Evolutionary conservation across 2,329 filamentous ascomycete genomes (phyloP), one percentile per base, ranked within the genome.

Genomic region (Hypoxylon sp.): DNA sequence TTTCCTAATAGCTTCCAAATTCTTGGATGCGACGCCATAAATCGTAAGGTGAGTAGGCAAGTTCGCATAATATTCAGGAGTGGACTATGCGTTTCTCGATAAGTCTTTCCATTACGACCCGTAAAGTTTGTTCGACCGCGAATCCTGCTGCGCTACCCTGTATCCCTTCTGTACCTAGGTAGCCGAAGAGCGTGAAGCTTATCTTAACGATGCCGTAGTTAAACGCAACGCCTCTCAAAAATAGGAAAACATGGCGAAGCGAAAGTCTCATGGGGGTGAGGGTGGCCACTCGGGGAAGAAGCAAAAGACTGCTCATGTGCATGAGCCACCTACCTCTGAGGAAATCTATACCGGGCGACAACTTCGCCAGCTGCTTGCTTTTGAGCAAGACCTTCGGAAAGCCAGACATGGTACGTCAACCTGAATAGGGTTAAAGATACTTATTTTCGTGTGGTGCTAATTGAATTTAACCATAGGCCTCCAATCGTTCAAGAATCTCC

Each of bases 401-500:
- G 84, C 90, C 73, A 87, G 90, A 76, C 91, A 91, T 79, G 90
- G 86, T 87, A 79, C 51, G 79, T 75, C 50, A 23, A 27, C 5
- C 51, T 11, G 21, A 47, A 16, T 16, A 30, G 16, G n/a, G 2
- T 6, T n/a, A 2, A 27, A 43, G 11, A 6, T n/a, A 25, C 58
- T 7, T 3, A 12, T 30, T 32, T 9, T 19, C 11, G 3, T n/a
- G 14, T n/a, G 29, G 1, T 21, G 30, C 67, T 71, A 43, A 53
- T 59, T 1, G 8, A 25, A 25, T 5, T 9, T 8, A 12, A n/a
- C 4, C 16, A 8, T 37, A 75, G 74, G 75, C 78, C 85, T 99
- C 0, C 91, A 96, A 67, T 99, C 97, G 75, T 86, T 88, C 12
- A 87, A 87, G 70, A 86, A 75, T 78, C 68, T 94, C 46, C 87